Base-by-base conservation (phyloP, 2,329 filamentous ascomycete genomes). In the Penicillium sp. region DNA sequence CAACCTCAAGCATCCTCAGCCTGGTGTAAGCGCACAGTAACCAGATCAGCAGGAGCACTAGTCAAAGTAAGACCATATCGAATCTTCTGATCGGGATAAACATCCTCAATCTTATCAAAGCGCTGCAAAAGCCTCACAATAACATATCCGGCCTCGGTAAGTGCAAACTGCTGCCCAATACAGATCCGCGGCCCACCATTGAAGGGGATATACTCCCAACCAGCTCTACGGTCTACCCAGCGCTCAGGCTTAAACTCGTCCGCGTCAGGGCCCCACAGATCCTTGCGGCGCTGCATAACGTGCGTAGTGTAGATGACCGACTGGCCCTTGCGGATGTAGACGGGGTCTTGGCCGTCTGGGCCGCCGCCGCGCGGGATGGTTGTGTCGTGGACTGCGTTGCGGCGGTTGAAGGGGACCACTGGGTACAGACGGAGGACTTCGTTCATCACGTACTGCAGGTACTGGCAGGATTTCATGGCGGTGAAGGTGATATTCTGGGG, bases 91-190 rank as follows among this genome's bases (percentile, higher is more conserved):
- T 61, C 53, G 1, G 58, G 49, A 46, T 62, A 45, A 35, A 65
- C 50, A 53, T 70, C 68, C 65, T 85, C 82, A 8, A 91, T 77
- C 11, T 79, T 74, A 52, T 86, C 84, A 68, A 88, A 94, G 25
- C 81, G 79, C 77, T 93, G 90, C 67, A 92, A 83, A 61, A 93
- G 67, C 42, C 89, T 78, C 28, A 87, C 85, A 57, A 91, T 80
- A 10, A 88, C 85, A 69, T 92, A 92, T 0, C 69, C 68, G 5
- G 72, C 67, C 77, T 92, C 88, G 0, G 88, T 90, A 44, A 92
- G 74, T 14, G 89, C 90, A 70, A 91, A 93, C 72, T 93, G 88
- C 78, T 93, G 88, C 1, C 88, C 88, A 56, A 91, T 84, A 72
- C 88, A 90, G 67, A 90, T 88, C 31, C 88, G 78, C 41, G 88